Conservation (phyloP, 116 monocot species). For the Cymodocea nodosa region DNA sequence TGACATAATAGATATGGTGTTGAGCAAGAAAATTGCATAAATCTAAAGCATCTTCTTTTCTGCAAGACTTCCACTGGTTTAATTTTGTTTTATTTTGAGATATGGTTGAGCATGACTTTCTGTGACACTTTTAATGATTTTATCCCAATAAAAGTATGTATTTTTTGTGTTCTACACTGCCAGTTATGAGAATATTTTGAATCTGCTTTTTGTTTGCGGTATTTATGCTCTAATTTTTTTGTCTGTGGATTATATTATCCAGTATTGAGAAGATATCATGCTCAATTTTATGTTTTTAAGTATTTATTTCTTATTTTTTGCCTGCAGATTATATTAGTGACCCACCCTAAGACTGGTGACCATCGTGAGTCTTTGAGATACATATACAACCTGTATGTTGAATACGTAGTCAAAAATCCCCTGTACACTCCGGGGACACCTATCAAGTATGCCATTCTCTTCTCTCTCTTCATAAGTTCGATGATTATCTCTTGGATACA, state of each 20-base stretch:
- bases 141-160: no score
- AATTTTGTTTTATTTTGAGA: no score
- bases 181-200: neutral
- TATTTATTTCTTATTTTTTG: neutral
- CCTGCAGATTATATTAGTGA: constrained; percentile 76
- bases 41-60: no score
- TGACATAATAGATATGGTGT: no score
- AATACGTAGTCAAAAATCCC: constrained; percentile 90
- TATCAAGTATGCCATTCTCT: constrained; percentile 44
- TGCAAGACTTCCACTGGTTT: no score
- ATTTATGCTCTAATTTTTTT: neutral
- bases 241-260: constrained; percentile 58
- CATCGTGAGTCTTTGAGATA: constrained; percentile 70
- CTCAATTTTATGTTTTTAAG: neutral
- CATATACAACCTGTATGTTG: constrained; percentile 88
- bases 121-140: no score
- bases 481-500: neutral
- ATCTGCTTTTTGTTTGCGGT: no score
- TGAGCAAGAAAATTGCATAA: no score
- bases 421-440: constrained; percentile 67
- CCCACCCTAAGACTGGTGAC: constrained; percentile 71
- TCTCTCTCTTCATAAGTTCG: no score
- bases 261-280: no score
- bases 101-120: no score
- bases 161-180: no score